These are phyloP conservation scores for Annulohypoxylon truncatum DNA, from an alignment of 2,329 filamentous ascomycete species.

Conservation along the genomic window DNA sequence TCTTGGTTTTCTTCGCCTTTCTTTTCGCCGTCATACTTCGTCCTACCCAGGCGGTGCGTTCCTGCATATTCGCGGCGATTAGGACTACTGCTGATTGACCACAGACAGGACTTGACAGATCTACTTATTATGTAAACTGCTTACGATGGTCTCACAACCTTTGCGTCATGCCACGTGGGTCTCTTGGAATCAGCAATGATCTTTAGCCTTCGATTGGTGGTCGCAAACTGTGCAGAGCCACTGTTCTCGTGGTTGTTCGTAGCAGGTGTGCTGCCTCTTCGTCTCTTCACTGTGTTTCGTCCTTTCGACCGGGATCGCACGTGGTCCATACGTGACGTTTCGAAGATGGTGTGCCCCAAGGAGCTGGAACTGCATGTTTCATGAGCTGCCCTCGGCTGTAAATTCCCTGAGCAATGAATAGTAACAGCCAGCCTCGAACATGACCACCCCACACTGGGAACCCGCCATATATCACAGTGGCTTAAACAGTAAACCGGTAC, in stretches of 20 bases:
- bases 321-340: conserved; percentile 5
- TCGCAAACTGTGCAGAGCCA: conserved; percentile 1
- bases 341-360: background rate
- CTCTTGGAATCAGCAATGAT: conserved; percentile 3
- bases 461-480: background rate
- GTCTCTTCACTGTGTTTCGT: conserved; percentile 2
- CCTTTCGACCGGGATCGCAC: background rate
- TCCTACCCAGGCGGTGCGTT: conserved; percentile 26
- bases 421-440: conserved; percentile 13
- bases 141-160: conserved; percentile 26
- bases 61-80: conserved; percentile 29
- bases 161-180: conserved; percentile 37
- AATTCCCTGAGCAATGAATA: background rate
- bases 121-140: conserved; percentile 22
- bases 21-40: conserved; percentile 20
- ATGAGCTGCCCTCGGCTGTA: conserved; percentile 18
- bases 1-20: background rate
- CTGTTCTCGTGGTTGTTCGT: conserved; percentile 5
- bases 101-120: conserved; percentile 6
- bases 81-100: background rate
- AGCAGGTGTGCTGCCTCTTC: conserved; percentile 11
- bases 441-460: conserved; percentile 6
- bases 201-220: conserved; percentile 11
- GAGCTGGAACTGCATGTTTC: conserved; percentile 16
- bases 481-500: background rate